phyloP scores from a whole-genome alignment of 2,329 filamentous ascomycete genomes.

The Fusarium liriodendri region DNA sequence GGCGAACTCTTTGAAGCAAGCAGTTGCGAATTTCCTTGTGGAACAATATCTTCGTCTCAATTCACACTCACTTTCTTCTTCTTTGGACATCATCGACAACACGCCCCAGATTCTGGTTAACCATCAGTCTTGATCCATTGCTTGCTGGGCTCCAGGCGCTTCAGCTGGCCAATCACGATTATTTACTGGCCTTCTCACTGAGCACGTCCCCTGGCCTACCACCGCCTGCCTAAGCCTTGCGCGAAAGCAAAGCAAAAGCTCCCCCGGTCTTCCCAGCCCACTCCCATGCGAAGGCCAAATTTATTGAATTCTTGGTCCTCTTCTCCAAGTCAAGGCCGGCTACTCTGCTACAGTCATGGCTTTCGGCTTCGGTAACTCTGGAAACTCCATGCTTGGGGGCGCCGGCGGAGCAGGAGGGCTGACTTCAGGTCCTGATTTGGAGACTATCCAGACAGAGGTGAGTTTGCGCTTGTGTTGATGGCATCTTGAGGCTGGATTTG shows the following conservation, averaged over 20 bases:
- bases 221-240: slow-evolving; percentile 23
- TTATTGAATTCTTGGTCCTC: slow-evolving; percentile 43
- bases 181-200: neutral
- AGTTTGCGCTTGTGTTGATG: slow-evolving; percentile 34
- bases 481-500: slow-evolving; percentile 17
- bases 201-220: slow-evolving; percentile 42
- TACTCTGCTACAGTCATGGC: slow-evolving; percentile 66
- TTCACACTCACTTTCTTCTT: neutral
- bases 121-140: slow-evolving; percentile 1
- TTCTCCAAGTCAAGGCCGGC: slow-evolving; percentile 45
- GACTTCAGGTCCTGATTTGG: slow-evolving; percentile 72
- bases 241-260: slow-evolving; percentile 36
- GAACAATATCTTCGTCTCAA: neutral
- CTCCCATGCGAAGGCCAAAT: slow-evolving; percentile 43
- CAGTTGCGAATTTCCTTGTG: neutral
- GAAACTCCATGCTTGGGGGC: slow-evolving; percentile 56
- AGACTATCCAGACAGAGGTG: slow-evolving; percentile 87
- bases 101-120: slow-evolving; percentile 5
- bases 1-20: slow-evolving; percentile 1
- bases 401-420: slow-evolving; percentile 52
- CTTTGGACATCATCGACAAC: slow-evolving; percentile 1
- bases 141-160: slow-evolving; percentile 14
- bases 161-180: slow-evolving; percentile 38
- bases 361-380: slow-evolving; percentile 68
- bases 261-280: slow-evolving; percentile 32